Percentiles rank a stretch among this genome's conserved stretches.
Conservation (phyloP, 2,329 filamentous ascomycete genomes). For the Penicillium sp. region DNA sequence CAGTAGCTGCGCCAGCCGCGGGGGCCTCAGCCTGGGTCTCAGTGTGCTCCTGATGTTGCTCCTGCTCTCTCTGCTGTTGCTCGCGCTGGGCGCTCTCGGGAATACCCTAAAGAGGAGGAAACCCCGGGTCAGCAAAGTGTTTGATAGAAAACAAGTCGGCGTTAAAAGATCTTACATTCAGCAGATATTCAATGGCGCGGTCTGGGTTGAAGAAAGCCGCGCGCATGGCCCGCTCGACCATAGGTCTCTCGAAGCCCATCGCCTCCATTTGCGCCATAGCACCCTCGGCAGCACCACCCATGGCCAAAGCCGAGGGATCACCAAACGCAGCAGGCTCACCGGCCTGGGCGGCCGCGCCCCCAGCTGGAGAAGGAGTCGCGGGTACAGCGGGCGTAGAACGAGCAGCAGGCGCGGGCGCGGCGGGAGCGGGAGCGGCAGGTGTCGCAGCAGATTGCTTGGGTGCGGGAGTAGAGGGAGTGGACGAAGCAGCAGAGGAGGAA, state of each 20-base stretch:
- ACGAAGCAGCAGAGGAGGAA: slow-evolving; percentile 27
- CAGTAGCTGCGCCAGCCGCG: slow-evolving; percentile 26
- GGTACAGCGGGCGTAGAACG: slow-evolving; percentile 40
- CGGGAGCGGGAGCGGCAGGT: slow-evolving; percentile 47
- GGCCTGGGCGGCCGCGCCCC: slow-evolving; percentile 30
- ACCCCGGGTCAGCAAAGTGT: too few species aligned
- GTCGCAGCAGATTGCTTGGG: slow-evolving; percentile 35
- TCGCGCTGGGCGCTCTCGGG: slow-evolving; percentile 75
- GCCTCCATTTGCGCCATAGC: slow-evolving; percentile 90
- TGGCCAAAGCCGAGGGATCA: slow-evolving; percentile 74
- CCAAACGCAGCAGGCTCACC: slow-evolving; percentile 47
- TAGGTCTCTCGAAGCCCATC: slow-evolving; percentile 86
- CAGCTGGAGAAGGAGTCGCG: slow-evolving; percentile 44
- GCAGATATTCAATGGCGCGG: slow-evolving; percentile 90
- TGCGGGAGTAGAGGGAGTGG: slow-evolving; percentile 33
- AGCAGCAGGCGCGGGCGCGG: slow-evolving; percentile 49
- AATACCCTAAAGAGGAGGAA: slow-evolving; percentile 61
- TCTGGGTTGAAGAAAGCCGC: slow-evolving; percentile 96
- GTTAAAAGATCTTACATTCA: slow-evolving; percentile 58
- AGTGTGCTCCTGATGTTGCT: slow-evolving; percentile 42
- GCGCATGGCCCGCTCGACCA: slow-evolving; percentile 91
- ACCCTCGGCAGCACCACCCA: slow-evolving; percentile 74
- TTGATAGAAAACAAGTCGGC: not conserved
- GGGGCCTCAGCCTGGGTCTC: slow-evolving; percentile 41
- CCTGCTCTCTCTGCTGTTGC: slow-evolving; percentile 60